phyloP scores from a whole-genome alignment of 1,284 basidiomycete genomes.

The Fomitiporia mediterranea region DNA sequence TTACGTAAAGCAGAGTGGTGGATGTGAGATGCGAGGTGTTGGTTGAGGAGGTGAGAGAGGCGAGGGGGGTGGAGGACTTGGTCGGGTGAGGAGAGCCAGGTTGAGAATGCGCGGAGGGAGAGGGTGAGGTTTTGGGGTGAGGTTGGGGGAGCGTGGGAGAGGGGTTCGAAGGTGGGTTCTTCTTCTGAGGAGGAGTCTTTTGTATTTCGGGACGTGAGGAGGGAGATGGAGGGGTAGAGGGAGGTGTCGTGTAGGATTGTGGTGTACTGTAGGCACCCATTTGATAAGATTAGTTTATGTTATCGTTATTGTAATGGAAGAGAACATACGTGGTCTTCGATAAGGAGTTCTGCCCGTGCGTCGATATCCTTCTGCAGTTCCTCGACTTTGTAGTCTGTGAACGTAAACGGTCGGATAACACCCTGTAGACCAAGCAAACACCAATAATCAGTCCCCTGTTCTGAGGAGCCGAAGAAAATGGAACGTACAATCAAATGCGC shows the following conservation, averaged over 20 bases:
- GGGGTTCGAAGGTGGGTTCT: constrained; percentile 46
- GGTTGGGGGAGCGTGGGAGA: constrained; percentile 58
- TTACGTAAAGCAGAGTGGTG: constrained; percentile 70
- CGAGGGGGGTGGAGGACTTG: constrained; percentile 78
- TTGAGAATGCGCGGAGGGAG: constrained; percentile 55
- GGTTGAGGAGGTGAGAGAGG: constrained; percentile 66
- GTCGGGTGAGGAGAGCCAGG: constrained; percentile 63
- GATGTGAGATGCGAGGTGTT: constrained; percentile 60
- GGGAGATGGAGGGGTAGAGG: constrained; percentile 58
- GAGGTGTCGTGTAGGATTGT: constrained; percentile 73
- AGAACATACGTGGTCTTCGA: constrained; percentile 76
- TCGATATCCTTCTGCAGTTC: constrained; percentile 62
- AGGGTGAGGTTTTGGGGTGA: constrained; percentile 50
- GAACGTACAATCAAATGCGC: constrained; percentile 66
- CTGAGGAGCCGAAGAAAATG: constrained; percentile 1
- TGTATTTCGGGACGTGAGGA: constrained; percentile 44
- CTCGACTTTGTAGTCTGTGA: constrained; percentile 60
- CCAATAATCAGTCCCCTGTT: neutral
- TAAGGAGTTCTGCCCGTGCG: constrained; percentile 58
- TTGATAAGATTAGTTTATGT: constrained; percentile 3
- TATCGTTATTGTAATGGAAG: neutral
- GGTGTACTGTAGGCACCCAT: constrained; percentile 56
- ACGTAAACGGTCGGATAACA: constrained; percentile 67
- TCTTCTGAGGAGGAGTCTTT: neutral
- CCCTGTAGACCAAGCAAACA: constrained; percentile 39